Percentiles rank a stretch among this genome's conserved stretches.
Evolutionary conservation across 352 stramenopile genomes (phyloP).

Genomic region (Globisporangium lucens): DNA sequence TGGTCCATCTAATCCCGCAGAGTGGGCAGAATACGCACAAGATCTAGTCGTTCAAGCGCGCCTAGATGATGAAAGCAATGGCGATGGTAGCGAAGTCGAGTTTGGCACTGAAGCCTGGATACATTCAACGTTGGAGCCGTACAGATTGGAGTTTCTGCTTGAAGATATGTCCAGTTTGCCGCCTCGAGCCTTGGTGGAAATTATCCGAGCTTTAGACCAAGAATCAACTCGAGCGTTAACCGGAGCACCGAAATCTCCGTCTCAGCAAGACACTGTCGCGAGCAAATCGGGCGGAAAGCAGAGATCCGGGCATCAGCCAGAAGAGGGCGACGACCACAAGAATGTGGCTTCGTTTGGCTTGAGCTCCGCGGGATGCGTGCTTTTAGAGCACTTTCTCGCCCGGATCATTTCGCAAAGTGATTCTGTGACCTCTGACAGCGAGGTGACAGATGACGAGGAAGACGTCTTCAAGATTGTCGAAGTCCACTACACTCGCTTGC

Average conservation of each 20-base stretch:
- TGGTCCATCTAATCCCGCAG: constrained; percentile 29
- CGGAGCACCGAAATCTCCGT: constrained; percentile 18
- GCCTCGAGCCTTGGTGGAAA: constrained; percentile 35
- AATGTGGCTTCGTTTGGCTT: background rate
- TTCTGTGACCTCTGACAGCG: constrained; percentile 27
- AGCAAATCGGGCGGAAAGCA: constrained; percentile 20
- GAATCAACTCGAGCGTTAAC: constrained; percentile 41
- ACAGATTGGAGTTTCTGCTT: constrained; percentile 60
- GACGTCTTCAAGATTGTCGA: constrained; percentile 43
- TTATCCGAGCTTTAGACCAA: constrained; percentile 53
- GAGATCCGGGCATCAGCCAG: background rate
- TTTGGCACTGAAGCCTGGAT: constrained; percentile 67
- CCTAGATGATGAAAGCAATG: constrained; percentile 2
- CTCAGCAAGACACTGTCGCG: background rate
- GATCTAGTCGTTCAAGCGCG: constrained; percentile 39
- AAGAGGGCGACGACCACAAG: background rate
- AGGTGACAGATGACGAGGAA: constrained; percentile 36
- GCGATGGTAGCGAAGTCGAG: constrained; percentile 17
- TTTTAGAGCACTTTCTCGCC: constrained; percentile 64
- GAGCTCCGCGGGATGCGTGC: constrained; percentile 38
- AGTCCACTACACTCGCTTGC: constrained; percentile 45
- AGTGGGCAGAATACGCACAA: constrained; percentile 44
- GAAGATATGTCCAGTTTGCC: constrained; percentile 56
- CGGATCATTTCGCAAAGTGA: constrained; percentile 34
- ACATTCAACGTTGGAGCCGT: constrained; percentile 55